Evolutionary conservation across 2,329 filamentous ascomycete genomes (phyloP), one percentile per base, ranked within the genome.

Genomic region (Furcasterigmium furcatum): DNA sequence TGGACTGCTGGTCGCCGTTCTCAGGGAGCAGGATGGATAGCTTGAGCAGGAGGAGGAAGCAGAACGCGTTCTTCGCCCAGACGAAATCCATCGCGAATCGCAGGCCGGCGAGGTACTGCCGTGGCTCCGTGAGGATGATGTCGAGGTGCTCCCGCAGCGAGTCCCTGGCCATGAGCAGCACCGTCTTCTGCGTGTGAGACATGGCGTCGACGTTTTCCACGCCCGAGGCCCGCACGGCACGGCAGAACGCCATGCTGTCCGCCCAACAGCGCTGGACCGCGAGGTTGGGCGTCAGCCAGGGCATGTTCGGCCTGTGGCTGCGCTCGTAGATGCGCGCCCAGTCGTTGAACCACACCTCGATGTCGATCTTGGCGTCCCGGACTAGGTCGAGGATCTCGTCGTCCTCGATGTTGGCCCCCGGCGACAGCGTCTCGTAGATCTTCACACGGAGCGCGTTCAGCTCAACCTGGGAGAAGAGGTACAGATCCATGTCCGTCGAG

Each of bases 41-140:
- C 46, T 77, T 77, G 3, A 80, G 66, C 2, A 79, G 66, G 1
- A 81, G 62, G 2, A 80, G 59, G 38, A 79, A 74, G n/a, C 74
- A 79, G 49, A 79, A 80, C 0, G 76, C 74, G 42, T 73, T 76
- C 55, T 80, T 80, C 0, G 76, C 76, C 76, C 76, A 79, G 18
- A 80, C 76, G 47, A 79, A 80, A 45, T 79, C 75, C 68, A 78
- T 77, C 1, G 76, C 74, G 51, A 73, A 79, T 24, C 67, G 70
- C 27, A 80, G 68, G 14, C 72, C 74, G 13, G 64, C 67, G 9
- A 80, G 67, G 51, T 80, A 80, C 2, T 62, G 55, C 13, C 66
- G 58, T 38, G 70, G 65, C 39, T 72, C 62, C n/a, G 61, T 52
- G 29, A 76, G 64, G 27, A 79, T 69, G 16, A 74, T 67, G 4